phyloP scores from a whole-genome alignment of 176 grass and related monocot species.

The sorghum (Sorghum bicolor) region Sorghum_bicolor_NCBIv3 NC_012878.2:53048501-53049000 shows the following conservation, averaged over 20 bases:
- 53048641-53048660: background rate
- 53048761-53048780: slow-evolving; percentile 86
- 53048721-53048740: slow-evolving; percentile 91
- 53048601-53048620: background rate
- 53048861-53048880: no score
- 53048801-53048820: background rate
- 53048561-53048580: background rate
- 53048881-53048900: no score
- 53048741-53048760: slow-evolving; percentile 82
- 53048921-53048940: no score
- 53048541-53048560: background rate
- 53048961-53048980: no score
- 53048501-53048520: background rate
- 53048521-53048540: background rate
- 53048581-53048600: background rate
- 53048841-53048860: no score
- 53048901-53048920: no score
- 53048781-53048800: background rate
- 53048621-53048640: background rate
- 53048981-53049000: no score
- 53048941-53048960: no score
- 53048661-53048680: background rate
- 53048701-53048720: slow-evolving; percentile 56
- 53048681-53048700: background rate
- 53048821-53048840: no score